phyloP scores from a whole-genome alignment of 345 rosid species.

The Raphanus sativus region DNA sequence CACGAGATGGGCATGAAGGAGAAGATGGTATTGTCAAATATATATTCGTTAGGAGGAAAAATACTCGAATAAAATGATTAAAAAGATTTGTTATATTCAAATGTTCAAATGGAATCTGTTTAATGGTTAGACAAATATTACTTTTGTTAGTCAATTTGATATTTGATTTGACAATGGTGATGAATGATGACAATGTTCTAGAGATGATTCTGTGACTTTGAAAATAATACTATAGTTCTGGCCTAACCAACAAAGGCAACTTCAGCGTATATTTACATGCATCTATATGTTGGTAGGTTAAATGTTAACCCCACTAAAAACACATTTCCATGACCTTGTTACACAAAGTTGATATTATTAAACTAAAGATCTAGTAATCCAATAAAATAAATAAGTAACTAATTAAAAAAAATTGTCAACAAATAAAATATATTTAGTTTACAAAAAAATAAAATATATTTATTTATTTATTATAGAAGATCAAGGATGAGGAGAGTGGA shows the following conservation, averaged over 20 bases:
- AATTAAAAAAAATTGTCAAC: too few relatives aligned
- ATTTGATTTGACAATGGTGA: not conserved
- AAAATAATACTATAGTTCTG: not conserved
- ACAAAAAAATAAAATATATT: not conserved
- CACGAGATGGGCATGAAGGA: conserved; percentile 38
- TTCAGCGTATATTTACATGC: not conserved
- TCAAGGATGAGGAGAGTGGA: conserved; percentile 32
- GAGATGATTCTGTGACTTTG: conserved; percentile 5
- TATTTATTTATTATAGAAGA: not conserved
- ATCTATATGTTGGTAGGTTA: not conserved
- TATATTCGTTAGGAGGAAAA: conserved; percentile 20
- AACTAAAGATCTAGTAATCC: not conserved
- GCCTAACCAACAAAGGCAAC: not conserved
- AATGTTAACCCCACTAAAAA: not conserved
- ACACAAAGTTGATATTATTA: not conserved
- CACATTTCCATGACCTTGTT: not conserved
- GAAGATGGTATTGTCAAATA: conserved; percentile 33
- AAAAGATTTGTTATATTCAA: not conserved
- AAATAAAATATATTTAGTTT: too few relatives aligned
- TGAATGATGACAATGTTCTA: conserved; percentile 20
- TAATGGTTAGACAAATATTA: not conserved
- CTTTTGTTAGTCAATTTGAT: not conserved
- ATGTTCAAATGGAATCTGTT: conserved; percentile 7
- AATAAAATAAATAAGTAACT: not conserved
- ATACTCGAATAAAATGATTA: conserved; percentile 9